Percentiles rank a stretch among this genome's conserved stretches.
These are phyloP conservation scores for Apiosordaria backusii DNA, from an alignment of 495 filamentous ascomycete genomes.

Conservation along the genomic window DNA sequence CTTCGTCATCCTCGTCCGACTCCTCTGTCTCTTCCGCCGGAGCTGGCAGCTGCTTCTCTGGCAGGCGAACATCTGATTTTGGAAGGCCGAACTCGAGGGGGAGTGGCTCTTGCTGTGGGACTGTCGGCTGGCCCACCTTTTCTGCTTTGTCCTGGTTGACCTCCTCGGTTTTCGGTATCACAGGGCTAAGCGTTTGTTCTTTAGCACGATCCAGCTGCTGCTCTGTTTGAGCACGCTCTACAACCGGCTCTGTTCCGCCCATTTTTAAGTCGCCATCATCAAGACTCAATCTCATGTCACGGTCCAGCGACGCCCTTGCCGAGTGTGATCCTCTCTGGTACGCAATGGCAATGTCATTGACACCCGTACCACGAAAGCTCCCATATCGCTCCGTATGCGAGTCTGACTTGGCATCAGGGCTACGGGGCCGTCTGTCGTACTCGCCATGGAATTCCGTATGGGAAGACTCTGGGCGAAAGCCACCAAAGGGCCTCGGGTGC, in stretches of 20 bases:
- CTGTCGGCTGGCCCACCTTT: not conserved
- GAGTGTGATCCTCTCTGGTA: slow-evolving; percentile 39
- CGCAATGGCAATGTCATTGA: slow-evolving; percentile 34
- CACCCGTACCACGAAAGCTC: slow-evolving; percentile 31
- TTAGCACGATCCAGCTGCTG: slow-evolving; percentile 2
- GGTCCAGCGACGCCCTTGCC: slow-evolving; percentile 37
- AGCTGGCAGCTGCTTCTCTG: not conserved
- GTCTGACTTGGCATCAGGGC: slow-evolving; percentile 45
- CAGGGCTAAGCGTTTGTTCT: slow-evolving; percentile 6
- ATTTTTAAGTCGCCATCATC: slow-evolving; percentile 22
- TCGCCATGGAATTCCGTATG: slow-evolving; percentile 41
- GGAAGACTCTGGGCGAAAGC: slow-evolving; percentile 33
- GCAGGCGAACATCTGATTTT: not conserved
- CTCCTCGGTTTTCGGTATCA: slow-evolving; percentile 2
- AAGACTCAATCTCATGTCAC: slow-evolving; percentile 27
- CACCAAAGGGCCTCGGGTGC: slow-evolving; percentile 37
- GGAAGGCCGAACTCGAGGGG: not conserved
- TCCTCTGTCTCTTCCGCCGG: not conserved
- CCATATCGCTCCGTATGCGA: slow-evolving; percentile 36
- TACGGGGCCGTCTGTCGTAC: slow-evolving; percentile 40
- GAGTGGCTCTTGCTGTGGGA: not conserved
- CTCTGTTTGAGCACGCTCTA: slow-evolving; percentile 10
- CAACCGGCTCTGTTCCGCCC: slow-evolving; percentile 16
- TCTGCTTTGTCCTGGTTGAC: not conserved
- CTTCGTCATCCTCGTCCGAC: slow-evolving; percentile 48